These are phyloP conservation scores for Zasmidium angulare DNA, from an alignment of 2,329 filamentous ascomycete species.

Conservation along the genomic window DNA sequence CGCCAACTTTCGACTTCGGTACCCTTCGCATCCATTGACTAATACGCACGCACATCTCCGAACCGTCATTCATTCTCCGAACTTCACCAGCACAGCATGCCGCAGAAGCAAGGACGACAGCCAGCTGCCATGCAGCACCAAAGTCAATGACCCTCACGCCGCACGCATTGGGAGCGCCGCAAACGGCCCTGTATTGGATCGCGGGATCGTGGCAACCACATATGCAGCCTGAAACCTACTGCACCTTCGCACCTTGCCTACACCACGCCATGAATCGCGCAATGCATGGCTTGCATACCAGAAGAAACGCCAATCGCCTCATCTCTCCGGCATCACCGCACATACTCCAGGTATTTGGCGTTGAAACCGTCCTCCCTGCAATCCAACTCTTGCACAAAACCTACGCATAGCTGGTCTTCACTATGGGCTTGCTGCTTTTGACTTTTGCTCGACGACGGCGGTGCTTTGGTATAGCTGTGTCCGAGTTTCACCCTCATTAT, in stretches of 20 bases:
- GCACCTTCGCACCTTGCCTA: neutral
- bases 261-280: constrained; percentile 5
- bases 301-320: neutral
- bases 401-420: neutral
- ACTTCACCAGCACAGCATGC: neutral
- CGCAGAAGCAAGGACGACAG: neutral
- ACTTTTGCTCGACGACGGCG: neutral
- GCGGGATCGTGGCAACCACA: neutral
- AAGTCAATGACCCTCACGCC: neutral
- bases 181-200: neutral
- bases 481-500: neutral
- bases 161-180: neutral
- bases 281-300: constrained; percentile 5
- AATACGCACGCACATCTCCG: neutral
- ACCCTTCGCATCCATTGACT: neutral
- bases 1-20: too few relatives aligned
- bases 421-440: neutral
- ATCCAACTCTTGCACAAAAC: neutral
- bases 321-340: neutral
- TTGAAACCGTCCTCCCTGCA: neutral
- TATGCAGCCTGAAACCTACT: constrained; percentile 2
- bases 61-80: neutral
- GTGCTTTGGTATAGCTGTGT: neutral
- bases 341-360: neutral
- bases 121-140: neutral